Conservation (phyloP, 2,329 filamentous ascomycete species). For the Acrocalymma vagum region DNA sequence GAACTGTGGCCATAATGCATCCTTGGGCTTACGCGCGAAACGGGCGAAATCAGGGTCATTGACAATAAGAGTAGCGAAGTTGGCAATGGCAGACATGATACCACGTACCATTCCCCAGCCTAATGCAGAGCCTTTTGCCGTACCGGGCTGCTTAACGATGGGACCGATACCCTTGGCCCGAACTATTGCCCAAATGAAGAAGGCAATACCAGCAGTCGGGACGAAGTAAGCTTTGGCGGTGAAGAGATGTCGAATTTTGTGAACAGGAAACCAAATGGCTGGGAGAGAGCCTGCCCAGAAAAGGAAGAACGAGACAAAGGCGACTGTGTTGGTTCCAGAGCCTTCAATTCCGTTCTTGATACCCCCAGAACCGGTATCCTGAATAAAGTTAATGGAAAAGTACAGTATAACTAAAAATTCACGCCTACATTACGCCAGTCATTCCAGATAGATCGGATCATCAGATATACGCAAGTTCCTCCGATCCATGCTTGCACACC, state of each 20-base stretch:
- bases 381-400: slow-evolving; percentile 7
- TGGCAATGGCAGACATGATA: slow-evolving; percentile 88
- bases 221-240: slow-evolving; percentile 89
- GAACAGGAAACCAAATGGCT: slow-evolving; percentile 88
- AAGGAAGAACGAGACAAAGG: slow-evolving; percentile 84
- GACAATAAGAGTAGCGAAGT: slow-evolving; percentile 86
- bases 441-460: slow-evolving; percentile 87
- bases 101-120: slow-evolving; percentile 86
- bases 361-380: slow-evolving; percentile 37
- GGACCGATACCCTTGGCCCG: slow-evolving; percentile 84
- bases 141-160: slow-evolving; percentile 75
- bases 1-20: slow-evolving; percentile 83
- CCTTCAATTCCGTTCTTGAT: slow-evolving; percentile 74
- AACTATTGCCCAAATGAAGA: slow-evolving; percentile 87
- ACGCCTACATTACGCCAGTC: slow-evolving; percentile 61
- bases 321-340: slow-evolving; percentile 76
- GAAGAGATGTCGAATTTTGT: slow-evolving; percentile 88
- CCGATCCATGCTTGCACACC: slow-evolving; percentile 88
- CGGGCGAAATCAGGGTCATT: slow-evolving; percentile 86
- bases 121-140: slow-evolving; percentile 70
- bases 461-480: slow-evolving; percentile 80
- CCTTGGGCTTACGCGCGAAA: slow-evolving; percentile 78
- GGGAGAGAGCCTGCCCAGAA: slow-evolving; percentile 86
- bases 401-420: slow-evolving; percentile 2
- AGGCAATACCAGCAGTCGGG: slow-evolving; percentile 81